phyloP scores from a whole-genome alignment of 345 rosid species.

The Eucalyptus leucophloia region DNA sequence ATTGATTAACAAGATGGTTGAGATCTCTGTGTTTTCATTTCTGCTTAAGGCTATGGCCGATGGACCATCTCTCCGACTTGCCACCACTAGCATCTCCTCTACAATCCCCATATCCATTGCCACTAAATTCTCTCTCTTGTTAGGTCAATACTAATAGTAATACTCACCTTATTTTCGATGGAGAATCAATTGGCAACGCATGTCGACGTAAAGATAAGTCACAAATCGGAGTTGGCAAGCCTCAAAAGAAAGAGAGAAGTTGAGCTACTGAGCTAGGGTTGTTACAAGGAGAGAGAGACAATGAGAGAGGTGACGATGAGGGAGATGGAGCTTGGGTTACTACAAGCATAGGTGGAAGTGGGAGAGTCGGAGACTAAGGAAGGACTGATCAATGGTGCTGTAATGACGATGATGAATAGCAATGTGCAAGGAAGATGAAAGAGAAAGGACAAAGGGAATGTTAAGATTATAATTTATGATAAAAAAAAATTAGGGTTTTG shows the following conservation, averaged over 20 bases:
- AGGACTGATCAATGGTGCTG: accelerated
- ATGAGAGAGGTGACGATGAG: not conserved
- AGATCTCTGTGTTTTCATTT: not conserved
- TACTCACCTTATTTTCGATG: not conserved
- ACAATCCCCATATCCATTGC: not conserved
- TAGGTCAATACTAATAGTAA: not conserved
- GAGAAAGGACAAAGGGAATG: not conserved
- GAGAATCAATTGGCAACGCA: not conserved
- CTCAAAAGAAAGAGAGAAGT: not conserved
- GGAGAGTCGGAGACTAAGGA: not conserved
- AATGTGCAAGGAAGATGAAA: not conserved
- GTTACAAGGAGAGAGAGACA: too few relatives aligned
- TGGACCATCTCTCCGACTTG: not conserved
- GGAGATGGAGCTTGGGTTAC: not conserved
- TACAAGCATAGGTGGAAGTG: not conserved
- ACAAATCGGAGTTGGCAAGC: not conserved
- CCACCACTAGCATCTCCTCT: not conserved
- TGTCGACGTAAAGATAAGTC: too few relatives aligned
- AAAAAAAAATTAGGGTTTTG: too few relatives aligned
- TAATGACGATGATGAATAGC: not conserved
- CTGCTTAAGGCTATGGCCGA: not conserved
- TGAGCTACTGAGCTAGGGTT: not conserved
- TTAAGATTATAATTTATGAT: too few relatives aligned
- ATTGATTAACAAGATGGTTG: not conserved
- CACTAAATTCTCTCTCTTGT: not conserved